Conservation (phyloP, 2,329 filamentous ascomycete genomes). For the Aspergillus fijiensis region DNA sequence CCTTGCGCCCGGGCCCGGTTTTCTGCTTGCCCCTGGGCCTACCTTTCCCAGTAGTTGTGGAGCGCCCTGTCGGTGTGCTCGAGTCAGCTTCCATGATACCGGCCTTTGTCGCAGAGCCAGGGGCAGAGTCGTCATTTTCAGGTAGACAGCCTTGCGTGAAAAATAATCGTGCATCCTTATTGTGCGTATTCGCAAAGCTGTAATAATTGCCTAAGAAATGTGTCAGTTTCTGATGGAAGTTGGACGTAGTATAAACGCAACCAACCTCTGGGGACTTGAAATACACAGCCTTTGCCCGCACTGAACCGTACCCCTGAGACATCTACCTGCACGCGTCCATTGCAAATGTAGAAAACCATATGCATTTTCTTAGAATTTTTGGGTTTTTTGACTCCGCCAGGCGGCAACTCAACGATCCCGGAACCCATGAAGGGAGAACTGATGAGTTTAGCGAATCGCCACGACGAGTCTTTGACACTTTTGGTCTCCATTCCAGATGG, state of each 20-base stretch:
- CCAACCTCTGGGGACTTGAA: constrained; percentile 92
- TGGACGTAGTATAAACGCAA: constrained; percentile 14
- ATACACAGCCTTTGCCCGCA: constrained; percentile 83
- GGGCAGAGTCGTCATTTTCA: constrained; percentile 30
- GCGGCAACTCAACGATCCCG: constrained; percentile 84
- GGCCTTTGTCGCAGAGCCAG: constrained; percentile 24
- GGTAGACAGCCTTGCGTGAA: constrained; percentile 83
- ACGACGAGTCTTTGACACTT: constrained; percentile 65
- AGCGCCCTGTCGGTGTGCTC: constrained; percentile 16
- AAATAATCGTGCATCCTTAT: constrained; percentile 74
- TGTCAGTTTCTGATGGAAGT: not conserved
- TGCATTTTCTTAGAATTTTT: constrained; percentile 97
- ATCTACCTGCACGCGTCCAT: constrained; percentile 76
- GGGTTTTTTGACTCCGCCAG: constrained; percentile 76
- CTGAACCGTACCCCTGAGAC: constrained; percentile 63
- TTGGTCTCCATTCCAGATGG: constrained; percentile 56
- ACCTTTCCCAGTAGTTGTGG: constrained; percentile 24
- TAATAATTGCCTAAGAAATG: constrained; percentile 77
- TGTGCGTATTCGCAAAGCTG: constrained; percentile 78
- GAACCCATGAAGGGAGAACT: constrained; percentile 83
- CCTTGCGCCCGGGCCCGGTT: constrained; percentile 13
- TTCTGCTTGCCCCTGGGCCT: constrained; percentile 38
- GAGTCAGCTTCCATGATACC: constrained; percentile 25
- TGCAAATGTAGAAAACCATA: constrained; percentile 90
- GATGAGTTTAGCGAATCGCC: constrained; percentile 86